These are phyloP conservation scores for Xylaria polymorpha DNA, from an alignment of 2,329 filamentous ascomycete species.

Conservation along the genomic window DNA sequence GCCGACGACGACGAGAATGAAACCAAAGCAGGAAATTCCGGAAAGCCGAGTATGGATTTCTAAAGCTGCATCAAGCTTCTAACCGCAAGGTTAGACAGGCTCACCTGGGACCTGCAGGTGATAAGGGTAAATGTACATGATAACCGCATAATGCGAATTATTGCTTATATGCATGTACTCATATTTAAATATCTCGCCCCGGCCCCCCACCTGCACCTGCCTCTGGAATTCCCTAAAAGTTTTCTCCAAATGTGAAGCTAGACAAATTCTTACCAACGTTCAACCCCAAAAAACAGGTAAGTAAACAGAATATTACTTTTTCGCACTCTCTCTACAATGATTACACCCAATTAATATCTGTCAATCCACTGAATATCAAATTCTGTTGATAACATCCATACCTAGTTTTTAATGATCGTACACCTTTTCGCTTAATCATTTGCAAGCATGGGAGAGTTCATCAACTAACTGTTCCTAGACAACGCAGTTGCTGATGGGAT, in stretches of 20 bases:
- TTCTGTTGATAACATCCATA: conserved; percentile 61
- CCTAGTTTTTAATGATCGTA: conserved; percentile 58
- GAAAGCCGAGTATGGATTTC: conserved; percentile 80
- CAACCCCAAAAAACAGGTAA: conserved; percentile 43
- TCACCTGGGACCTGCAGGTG: not conserved
- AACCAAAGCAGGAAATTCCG: conserved; percentile 60
- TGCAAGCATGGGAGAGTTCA: conserved; percentile 16
- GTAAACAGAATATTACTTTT: conserved; percentile 35
- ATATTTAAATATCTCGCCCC: not conserved
- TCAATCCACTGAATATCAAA: conserved; percentile 81
- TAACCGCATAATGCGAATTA: not conserved
- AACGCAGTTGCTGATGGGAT: conserved; percentile 21
- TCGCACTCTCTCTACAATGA: conserved; percentile 61
- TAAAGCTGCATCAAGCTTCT: conserved; percentile 54
- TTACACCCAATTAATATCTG: conserved; percentile 76
- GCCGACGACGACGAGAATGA: conserved; percentile 74
- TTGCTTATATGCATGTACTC: conserved; percentile 10
- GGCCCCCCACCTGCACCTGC: conserved; percentile 10
- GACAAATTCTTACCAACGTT: conserved; percentile 30
- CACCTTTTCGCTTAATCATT: conserved; percentile 43
- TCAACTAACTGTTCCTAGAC: conserved; percentile 40
- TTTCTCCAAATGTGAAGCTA: conserved; percentile 37
- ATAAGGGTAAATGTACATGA: not conserved
- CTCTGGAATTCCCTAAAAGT: conserved; percentile 34
- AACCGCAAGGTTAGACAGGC: too few species aligned